phyloP scores from a whole-genome alignment of 805 yeast genomes.

The Candida michaelii region DNA sequence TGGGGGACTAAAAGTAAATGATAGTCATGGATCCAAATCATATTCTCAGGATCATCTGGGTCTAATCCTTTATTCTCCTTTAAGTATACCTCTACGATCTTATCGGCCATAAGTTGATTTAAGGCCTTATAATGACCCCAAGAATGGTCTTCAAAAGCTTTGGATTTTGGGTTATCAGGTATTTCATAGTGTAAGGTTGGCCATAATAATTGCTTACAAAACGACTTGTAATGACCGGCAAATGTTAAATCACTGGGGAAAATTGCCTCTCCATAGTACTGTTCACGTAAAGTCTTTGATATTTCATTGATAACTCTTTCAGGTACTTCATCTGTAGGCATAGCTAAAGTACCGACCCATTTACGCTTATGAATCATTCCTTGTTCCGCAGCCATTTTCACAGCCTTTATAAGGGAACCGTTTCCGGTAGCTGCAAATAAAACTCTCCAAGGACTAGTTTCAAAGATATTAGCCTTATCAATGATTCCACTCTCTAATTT shows the following conservation, averaged over 20 bases:
- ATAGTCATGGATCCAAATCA: constrained; percentile 92
- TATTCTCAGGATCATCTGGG: constrained; percentile 51
- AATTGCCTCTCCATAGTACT: constrained; percentile 63
- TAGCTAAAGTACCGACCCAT: constrained; percentile 93
- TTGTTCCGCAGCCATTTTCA: constrained; percentile 52
- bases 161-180: constrained; percentile 91
- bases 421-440: constrained; percentile 75
- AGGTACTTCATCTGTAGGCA: constrained; percentile 85
- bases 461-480: constrained; percentile 47
- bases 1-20: constrained; percentile 84
- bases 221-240: constrained; percentile 87
- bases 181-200: constrained; percentile 92
- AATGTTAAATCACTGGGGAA: constrained; percentile 76
- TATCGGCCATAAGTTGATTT: constrained; percentile 79
- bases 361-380: constrained; percentile 36
- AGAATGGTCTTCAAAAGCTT: constrained; percentile 93
- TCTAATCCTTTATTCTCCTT: constrained; percentile 48
- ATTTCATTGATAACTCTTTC: constrained; percentile 54
- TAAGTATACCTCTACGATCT: constrained; percentile 58
- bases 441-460: constrained; percentile 70
- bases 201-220: constrained; percentile 94
- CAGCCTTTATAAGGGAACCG: constrained; percentile 85
- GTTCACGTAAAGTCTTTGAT: constrained; percentile 40
- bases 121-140: constrained; percentile 80
- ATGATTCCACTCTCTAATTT: constrained; percentile 48